phyloP scores from a whole-genome alignment of 495 filamentous ascomycete species.

The Neurospora tetraspora region DNA sequence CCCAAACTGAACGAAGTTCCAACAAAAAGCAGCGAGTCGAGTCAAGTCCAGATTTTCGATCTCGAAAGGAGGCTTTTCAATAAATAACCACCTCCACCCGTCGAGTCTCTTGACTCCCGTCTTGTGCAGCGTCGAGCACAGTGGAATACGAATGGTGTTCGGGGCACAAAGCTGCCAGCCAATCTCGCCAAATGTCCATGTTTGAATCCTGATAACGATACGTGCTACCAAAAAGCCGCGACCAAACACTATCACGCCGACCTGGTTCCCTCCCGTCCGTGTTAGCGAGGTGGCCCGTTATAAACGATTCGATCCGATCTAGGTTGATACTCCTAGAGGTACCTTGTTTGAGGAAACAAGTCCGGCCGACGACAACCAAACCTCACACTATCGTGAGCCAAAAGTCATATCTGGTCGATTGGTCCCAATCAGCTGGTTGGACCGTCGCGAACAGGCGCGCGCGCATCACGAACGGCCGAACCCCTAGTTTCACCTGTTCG shows the following conservation, averaged over 20 bases:
- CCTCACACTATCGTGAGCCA: background rate
- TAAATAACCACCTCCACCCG: background rate
- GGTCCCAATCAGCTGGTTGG: background rate
- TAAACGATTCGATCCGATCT: background rate
- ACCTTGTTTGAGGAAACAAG: background rate
- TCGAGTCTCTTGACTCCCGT: background rate
- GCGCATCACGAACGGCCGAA: background rate
- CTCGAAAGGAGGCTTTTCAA: background rate
- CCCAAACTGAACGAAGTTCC: background rate
- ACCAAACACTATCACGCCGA: background rate
- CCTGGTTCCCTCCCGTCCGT: background rate
- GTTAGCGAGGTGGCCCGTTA: background rate
- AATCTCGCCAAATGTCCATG: constrained; percentile 3
- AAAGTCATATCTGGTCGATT: background rate
- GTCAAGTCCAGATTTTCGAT: background rate
- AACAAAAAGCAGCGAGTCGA: background rate
- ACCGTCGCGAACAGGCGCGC: background rate
- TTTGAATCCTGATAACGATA: background rate
- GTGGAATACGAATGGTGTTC: background rate
- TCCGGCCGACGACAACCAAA: background rate
- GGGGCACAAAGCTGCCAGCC: constrained; percentile 1
- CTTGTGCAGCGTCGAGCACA: background rate
- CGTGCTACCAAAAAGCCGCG: background rate
- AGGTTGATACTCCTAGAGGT: background rate
- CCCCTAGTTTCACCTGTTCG: background rate